Conservation (phyloP, 768 basidiomycete genomes). For the Amanita thiersii region DNA sequence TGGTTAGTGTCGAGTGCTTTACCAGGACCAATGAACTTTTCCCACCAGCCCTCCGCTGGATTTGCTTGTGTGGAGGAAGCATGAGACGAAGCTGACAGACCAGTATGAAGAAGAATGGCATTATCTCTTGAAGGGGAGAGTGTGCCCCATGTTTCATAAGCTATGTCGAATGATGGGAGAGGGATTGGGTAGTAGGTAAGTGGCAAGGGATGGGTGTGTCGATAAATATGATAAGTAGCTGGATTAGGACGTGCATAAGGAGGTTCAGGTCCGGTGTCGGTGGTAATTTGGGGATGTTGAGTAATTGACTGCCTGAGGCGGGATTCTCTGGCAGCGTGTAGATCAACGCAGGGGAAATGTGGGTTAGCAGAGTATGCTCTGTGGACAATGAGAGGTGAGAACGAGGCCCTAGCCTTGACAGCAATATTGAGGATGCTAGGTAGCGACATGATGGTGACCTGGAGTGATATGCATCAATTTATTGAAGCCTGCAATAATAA, state of each 20-base stretch:
- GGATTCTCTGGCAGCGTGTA: conserved; percentile 65
- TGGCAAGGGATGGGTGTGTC: conserved; percentile 51
- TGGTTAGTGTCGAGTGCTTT: conserved; percentile 88
- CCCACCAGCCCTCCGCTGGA: conserved; percentile 92
- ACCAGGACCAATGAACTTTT: conserved; percentile 94
- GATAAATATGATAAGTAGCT: conserved; percentile 61
- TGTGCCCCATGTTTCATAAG: conserved; percentile 97
- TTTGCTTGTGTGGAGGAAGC: conserved; percentile 77
- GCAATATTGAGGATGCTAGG: conserved; percentile 4
- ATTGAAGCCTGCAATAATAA: too few relatives aligned
- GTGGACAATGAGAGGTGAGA: conserved; percentile 6
- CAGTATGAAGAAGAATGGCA: conserved; percentile 92
- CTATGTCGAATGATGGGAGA: conserved; percentile 72
- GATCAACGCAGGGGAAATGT: conserved; percentile 75
- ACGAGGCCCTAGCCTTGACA: conserved; percentile 9
- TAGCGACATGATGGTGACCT: conserved; percentile 13
- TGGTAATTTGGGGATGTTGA: conserved; percentile 14
- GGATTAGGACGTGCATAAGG: conserved; percentile 78
- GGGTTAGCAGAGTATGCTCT: conserved; percentile 16
- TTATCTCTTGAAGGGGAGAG: conserved; percentile 75
- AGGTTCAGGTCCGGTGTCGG: conserved; percentile 68
- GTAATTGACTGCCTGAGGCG: conserved; percentile 26
- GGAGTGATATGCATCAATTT: too few relatives aligned
- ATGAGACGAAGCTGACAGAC: conserved; percentile 93
- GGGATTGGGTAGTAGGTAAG: conserved; percentile 45